These are phyloP conservation scores for Flueggea neowawraea DNA, from an alignment of 441 rosid species.

Conservation along the genomic window DNA sequence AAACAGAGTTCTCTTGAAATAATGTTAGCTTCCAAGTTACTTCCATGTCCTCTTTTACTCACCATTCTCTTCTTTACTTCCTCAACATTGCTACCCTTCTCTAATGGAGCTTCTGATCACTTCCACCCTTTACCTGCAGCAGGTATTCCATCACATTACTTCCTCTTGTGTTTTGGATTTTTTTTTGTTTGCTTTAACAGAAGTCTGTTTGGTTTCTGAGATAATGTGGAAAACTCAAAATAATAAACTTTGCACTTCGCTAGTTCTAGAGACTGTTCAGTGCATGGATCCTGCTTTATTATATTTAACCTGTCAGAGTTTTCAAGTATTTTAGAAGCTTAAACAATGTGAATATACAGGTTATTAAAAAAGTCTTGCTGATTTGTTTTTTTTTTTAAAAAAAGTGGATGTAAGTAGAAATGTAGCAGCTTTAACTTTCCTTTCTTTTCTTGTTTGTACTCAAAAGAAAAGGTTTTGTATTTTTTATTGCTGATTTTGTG, in stretches of 20 bases:
- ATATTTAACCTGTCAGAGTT: background rate
- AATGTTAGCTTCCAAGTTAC: constrained; percentile 24
- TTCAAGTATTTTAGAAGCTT: constrained; percentile 6
- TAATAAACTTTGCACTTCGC: background rate
- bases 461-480: background rate
- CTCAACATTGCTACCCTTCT: constrained; percentile 29
- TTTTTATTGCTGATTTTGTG: constrained; percentile 4
- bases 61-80: constrained; percentile 27
- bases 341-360: background rate
- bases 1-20: background rate
- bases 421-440: background rate
- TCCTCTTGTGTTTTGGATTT: background rate
- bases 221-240: constrained; percentile 14
- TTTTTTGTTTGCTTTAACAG: too few relatives aligned
- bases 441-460: background rate
- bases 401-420: background rate
- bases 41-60: constrained; percentile 21
- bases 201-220: constrained; percentile 21
- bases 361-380: background rate
- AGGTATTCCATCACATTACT: constrained; percentile 25
- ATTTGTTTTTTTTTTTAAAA: background rate
- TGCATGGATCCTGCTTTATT: background rate
- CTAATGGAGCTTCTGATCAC: constrained; percentile 37
- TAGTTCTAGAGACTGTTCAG: background rate
- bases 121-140: constrained; percentile 39